These are phyloP conservation scores for Hamamelis virginiana DNA, from an alignment of 164 flowering plant genomes.

Conservation along the genomic window DNA sequence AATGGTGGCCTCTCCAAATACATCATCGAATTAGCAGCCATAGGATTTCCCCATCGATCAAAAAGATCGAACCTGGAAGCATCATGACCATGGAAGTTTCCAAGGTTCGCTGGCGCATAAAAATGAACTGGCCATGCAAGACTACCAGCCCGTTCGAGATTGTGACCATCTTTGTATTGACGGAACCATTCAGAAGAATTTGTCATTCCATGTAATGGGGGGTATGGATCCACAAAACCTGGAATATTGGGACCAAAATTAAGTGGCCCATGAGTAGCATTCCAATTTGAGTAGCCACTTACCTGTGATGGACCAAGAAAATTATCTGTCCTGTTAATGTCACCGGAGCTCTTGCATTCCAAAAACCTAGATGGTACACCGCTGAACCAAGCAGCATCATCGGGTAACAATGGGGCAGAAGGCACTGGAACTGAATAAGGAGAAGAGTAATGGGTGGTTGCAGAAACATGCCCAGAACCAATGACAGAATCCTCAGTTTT, in stretches of 20 bases:
- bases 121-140: constrained; percentile 22
- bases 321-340: constrained; percentile 13
- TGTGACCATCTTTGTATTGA: constrained; percentile 41
- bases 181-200: constrained; percentile 55
- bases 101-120: constrained; percentile 22
- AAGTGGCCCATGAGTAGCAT: constrained; percentile 16
- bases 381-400: constrained; percentile 50
- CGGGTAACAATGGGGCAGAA: constrained; percentile 72
- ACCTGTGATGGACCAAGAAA: constrained; percentile 23
- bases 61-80: constrained; percentile 24
- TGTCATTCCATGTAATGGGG: constrained; percentile 34
- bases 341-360: constrained; percentile 12
- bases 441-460: constrained; percentile 19
- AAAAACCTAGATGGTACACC: constrained; percentile 22
- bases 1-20: constrained; percentile 26
- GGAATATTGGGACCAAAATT: constrained; percentile 26
- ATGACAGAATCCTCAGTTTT: constrained; percentile 21
- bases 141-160: constrained; percentile 22
- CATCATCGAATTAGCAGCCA: constrained; percentile 20
- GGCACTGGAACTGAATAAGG: constrained; percentile 58
- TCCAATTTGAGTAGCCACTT: constrained; percentile 24
- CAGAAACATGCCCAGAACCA: constrained; percentile 17
- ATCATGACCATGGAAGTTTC: constrained; percentile 29
- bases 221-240: constrained; percentile 23
- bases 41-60: constrained; percentile 38